phyloP scores from a whole-genome alignment of 2,329 filamentous ascomycete species.

The Verticillium nubilum region DNA sequence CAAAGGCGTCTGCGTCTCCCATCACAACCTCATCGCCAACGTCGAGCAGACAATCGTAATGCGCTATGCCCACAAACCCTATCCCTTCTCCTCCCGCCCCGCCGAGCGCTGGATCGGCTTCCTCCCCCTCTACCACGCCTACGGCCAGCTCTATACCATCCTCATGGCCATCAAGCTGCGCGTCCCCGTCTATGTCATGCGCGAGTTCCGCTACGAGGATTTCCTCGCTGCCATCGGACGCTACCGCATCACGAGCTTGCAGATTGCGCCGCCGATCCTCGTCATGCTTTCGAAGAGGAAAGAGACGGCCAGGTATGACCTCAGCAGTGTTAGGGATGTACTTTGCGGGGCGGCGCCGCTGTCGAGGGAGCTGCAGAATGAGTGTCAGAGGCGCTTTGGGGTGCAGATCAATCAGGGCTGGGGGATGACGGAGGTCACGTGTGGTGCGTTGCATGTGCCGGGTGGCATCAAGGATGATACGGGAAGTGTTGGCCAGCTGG shows the following conservation, averaged over 20 bases:
- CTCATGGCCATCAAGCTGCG: conserved; percentile 36
- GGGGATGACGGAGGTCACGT: conserved; percentile 55
- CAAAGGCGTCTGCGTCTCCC: conserved; percentile 44
- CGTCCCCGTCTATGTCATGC: conserved; percentile 50
- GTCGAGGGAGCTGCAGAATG: conserved; percentile 32
- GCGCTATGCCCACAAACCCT: conserved; percentile 30
- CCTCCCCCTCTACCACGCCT: conserved; percentile 61
- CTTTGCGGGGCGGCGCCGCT: conserved; percentile 50
- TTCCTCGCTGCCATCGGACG: conserved; percentile 45
- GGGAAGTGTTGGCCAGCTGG: conserved; percentile 45
- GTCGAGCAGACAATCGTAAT: conserved; percentile 43
- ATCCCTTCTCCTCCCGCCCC: conserved; percentile 27
- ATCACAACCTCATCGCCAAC: conserved; percentile 44
- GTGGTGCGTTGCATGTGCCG: conserved; percentile 35
- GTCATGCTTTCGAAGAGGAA: conserved; percentile 56
- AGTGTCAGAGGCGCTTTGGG: conserved; percentile 36
- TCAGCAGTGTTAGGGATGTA: conserved; percentile 41
- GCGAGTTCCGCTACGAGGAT: conserved; percentile 46
- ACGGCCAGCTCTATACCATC: conserved; percentile 48
- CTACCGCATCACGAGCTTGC: conserved; percentile 47
- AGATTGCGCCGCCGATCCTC: conserved; percentile 52
- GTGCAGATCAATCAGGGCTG: conserved; percentile 45
- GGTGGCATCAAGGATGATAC: conserved; percentile 29
- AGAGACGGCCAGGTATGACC: conserved; percentile 43
- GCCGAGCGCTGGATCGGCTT: conserved; percentile 51